These are phyloP conservation scores for Phytophthora ohioensis DNA, from an alignment of 352 stramenopile genomes.

Conservation along the genomic window DNA sequence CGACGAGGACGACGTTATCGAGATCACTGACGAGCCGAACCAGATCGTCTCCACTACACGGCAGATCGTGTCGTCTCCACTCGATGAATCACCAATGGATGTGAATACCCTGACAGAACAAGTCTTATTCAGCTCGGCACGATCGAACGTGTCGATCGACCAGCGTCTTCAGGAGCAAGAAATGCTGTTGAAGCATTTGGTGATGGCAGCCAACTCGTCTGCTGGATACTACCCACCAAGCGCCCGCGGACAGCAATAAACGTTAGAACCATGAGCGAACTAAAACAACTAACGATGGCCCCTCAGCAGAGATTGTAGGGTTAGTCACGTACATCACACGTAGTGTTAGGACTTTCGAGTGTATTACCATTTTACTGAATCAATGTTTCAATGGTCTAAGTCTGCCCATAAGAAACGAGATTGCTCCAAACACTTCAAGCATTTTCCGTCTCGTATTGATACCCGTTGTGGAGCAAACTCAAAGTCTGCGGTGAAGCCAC, in stretches of 20 bases:
- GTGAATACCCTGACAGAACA: constrained; percentile 26
- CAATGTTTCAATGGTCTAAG: constrained; percentile 29
- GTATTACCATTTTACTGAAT: constrained; percentile 35
- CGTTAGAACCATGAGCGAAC: constrained; percentile 16
- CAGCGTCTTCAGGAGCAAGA: constrained; percentile 52
- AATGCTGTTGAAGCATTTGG: constrained; percentile 38
- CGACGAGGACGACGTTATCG: constrained; percentile 38
- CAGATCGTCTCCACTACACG: constrained; percentile 34
- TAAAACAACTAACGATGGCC: constrained; percentile 37
- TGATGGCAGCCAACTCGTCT: constrained; percentile 48
- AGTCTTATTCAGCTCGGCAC: constrained; percentile 30
- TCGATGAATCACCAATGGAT: constrained; percentile 28
- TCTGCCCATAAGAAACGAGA: constrained; percentile 12
- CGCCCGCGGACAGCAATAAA: constrained; percentile 31
- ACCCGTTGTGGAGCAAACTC: not conserved
- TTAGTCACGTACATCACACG: constrained; percentile 39
- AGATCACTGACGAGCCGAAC: constrained; percentile 28
- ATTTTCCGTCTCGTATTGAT: not conserved
- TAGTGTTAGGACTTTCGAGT: constrained; percentile 37
- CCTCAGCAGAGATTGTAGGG: constrained; percentile 8
- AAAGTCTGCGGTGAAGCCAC: constrained; percentile 10
- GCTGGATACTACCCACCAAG: constrained; percentile 38
- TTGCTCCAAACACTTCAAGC: constrained; percentile 1
- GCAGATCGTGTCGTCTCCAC: constrained; percentile 47
- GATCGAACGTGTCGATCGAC: constrained; percentile 38